These are phyloP conservation scores for Cicer chorassanicum DNA, from an alignment of 306 rosid species.

Conservation along the genomic window DNA sequence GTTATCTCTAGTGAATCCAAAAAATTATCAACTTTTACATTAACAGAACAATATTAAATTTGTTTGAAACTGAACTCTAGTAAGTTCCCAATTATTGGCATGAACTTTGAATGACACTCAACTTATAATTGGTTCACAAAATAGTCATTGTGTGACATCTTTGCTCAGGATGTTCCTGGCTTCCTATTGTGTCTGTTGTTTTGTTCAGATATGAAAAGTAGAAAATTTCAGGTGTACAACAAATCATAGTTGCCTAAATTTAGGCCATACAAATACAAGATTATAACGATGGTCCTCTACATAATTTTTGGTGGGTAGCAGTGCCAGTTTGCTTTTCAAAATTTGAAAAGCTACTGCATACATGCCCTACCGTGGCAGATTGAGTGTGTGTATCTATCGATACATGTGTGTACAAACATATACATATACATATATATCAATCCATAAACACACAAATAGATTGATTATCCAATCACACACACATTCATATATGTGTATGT, in stretches of 20 bases:
- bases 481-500: background rate
- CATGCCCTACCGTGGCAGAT: background rate
- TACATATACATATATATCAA: no score
- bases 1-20: conserved; percentile 6
- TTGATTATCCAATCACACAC: no score
- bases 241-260: background rate
- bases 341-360: conserved; percentile 1
- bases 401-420: no score
- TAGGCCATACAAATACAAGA: conserved; percentile 1
- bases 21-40: background rate
- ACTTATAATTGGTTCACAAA: background rate
- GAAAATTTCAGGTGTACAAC: background rate
- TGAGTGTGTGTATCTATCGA: background rate
- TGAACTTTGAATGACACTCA: conserved; percentile 19
- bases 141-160: background rate
- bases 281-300: conserved; percentile 9
- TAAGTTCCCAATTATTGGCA: conserved; percentile 17
- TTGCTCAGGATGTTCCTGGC: background rate
- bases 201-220: background rate
- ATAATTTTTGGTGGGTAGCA: background rate
- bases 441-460: no score
- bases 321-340: background rate
- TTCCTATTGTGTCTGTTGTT: conserved; percentile 13
- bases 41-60: conserved; percentile 19
- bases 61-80: conserved; percentile 17